Evolutionary conservation across 306 rosid species (phyloP), one percentile per base, ranked within the genome.

Genomic region (Glycine soja): DNA sequence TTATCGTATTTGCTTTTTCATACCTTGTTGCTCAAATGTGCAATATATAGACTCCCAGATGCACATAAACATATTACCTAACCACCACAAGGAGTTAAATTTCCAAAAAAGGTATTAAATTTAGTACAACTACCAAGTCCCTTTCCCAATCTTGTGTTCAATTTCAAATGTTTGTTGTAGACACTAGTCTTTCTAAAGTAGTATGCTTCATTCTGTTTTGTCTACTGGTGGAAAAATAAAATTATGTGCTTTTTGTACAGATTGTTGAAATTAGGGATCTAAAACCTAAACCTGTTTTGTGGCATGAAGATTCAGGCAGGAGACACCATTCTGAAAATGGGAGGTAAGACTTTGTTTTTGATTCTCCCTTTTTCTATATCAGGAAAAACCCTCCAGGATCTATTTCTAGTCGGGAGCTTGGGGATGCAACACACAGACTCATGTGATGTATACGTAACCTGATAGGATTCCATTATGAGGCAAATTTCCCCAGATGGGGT

Each of bases 271-370:
- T 81, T 64, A 93, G 91, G 57, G 94, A 96, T 87, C 3, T 96
- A 69, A 85, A 90, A 84, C 94, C 97, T 75, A 91, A 82, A 15
- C 98, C 97, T 62, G 92, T 63, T 79, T 78, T 91, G 52, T 92
- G 99, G 99, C 99, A 96, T 83, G 98, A 96, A 88, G 97, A 93
- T 74, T 74, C 83, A 4, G 97, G 95, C 30, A 78, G 97, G 87
- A 88, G 90, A 73, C 62, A 12, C 13, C 4, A 63, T 68, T 16
- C 0, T 2, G 76, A 82, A 3, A 88, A 78, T 81, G 83, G 86
- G 85, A 87, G 94, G 97, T 90, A 86, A 63, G 76, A 56, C 32
- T 76, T 61, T 45, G 2, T 19, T 53, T 36, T 2, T 74, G 68
- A 80, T 83, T 61, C 18, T 72, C 18, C 51, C 74, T 42, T 70